Percentiles rank a stretch among this genome's conserved stretches.
Evolutionary conservation across 1,284 basidiomycete genomes (phyloP).

Genomic region (Pterulicium gracile): DNA sequence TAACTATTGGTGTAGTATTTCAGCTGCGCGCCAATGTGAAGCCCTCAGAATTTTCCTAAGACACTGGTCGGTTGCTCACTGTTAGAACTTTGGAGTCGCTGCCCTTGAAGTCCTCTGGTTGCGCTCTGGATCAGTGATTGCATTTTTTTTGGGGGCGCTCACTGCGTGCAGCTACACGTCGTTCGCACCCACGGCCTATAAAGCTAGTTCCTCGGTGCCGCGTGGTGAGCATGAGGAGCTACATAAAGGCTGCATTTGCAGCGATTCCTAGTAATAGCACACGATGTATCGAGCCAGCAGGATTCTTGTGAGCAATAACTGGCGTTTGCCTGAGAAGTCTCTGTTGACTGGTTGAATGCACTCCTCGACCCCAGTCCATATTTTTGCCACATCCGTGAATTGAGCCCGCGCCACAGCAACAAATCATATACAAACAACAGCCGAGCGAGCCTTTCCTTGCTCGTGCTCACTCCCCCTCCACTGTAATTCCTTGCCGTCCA

Average conservation of each 20-base stretch:
- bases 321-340: neutral
- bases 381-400: neutral
- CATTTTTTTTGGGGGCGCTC: no score
- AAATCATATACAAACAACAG: conserved; percentile 17
- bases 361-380: neutral
- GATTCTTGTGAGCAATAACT: neutral
- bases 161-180: no score
- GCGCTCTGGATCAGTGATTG: no score
- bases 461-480: neutral
- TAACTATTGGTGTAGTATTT: neutral
- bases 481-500: conserved; percentile 11
- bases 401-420: neutral
- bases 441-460: neutral
- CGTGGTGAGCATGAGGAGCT: neutral
- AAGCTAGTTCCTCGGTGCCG: no score
- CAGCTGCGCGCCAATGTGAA: neutral
- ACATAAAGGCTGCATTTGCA: neutral
- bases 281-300: neutral
- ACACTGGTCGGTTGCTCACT: no score
- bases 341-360: neutral
- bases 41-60: no score
- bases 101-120: no score
- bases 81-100: no score
- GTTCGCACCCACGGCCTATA: no score
- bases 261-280: neutral